phyloP scores from a whole-genome alignment of 1,284 basidiomycete genomes.

The Papiliotrema laurentii region DNA sequence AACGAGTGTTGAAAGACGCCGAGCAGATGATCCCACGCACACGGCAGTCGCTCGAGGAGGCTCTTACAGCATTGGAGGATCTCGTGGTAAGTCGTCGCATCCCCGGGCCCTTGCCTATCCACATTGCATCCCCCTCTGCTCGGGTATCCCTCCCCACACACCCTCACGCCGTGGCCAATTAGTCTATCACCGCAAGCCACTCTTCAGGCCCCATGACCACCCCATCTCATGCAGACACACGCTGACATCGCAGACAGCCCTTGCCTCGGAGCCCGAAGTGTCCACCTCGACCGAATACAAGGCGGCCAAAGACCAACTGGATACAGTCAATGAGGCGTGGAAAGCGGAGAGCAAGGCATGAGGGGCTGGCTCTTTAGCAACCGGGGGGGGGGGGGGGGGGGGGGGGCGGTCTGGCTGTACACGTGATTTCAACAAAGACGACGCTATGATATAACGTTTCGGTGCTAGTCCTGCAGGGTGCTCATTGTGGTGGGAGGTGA shows the following conservation, averaged over 20 bases:
- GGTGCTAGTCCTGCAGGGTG: too few relatives aligned
- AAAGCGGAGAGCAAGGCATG: constrained; percentile 2
- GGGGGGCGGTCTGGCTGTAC: not conserved
- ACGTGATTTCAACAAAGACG: too few relatives aligned
- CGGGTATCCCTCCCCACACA: not conserved
- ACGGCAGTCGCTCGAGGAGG: constrained; percentile 58
- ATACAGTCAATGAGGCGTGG: constrained; percentile 25
- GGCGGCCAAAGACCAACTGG: constrained; percentile 18
- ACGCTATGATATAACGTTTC: too few relatives aligned
- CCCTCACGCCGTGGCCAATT: too few relatives aligned
- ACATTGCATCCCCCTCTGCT: not conserved
- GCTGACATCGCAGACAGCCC: not conserved
- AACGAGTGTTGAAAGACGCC: constrained; percentile 68
- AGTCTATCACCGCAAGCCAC: not conserved
- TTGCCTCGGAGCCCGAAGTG: constrained; percentile 8
- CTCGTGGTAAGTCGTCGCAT: constrained; percentile 58
- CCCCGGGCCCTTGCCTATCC: not conserved
- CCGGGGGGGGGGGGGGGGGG: too few relatives aligned
- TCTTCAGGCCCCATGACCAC: not conserved
- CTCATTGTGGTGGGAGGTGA: too few relatives aligned
- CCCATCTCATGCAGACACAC: not conserved
- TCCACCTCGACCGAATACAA: constrained; percentile 21
- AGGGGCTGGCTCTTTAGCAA: not conserved
- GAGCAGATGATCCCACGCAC: constrained; percentile 74
- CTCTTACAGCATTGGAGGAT: constrained; percentile 61